Conservation (phyloP, 768 basidiomycete species). For the Trametes cinnabarina region DNA sequence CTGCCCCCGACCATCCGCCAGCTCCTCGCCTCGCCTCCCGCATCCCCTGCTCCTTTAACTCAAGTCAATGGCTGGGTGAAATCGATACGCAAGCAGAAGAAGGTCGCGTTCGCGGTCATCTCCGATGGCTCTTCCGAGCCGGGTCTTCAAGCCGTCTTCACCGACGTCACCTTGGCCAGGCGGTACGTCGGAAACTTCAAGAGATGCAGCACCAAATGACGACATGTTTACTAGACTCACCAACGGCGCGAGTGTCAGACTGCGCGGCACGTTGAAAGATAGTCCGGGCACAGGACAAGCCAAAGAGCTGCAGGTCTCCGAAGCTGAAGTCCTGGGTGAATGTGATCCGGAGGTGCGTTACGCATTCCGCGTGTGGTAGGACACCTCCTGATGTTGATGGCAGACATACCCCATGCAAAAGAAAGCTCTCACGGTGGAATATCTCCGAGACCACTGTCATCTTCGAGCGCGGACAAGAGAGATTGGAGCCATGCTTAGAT, state of each 20-base stretch:
- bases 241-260: slow-evolving; percentile 54
- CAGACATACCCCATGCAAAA: slow-evolving; percentile 93
- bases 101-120: slow-evolving; percentile 79
- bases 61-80: slow-evolving; percentile 81
- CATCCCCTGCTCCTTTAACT: slow-evolving; percentile 21
- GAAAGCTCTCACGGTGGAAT: slow-evolving; percentile 72
- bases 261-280: slow-evolving; percentile 44
- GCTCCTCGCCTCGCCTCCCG: slow-evolving; percentile 30
- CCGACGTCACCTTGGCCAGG: slow-evolving; percentile 37
- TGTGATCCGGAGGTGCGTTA: slow-evolving; percentile 55
- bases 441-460: slow-evolving; percentile 84
- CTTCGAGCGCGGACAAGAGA: slow-evolving; percentile 78
- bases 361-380: background rate
- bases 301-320: slow-evolving; percentile 50
- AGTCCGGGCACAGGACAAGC: slow-evolving; percentile 52
- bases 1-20: slow-evolving; percentile 37
- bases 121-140: slow-evolving; percentile 73
- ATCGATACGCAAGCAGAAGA: slow-evolving; percentile 83
- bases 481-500: slow-evolving; percentile 71
- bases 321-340: slow-evolving; percentile 49
- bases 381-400: slow-evolving; percentile 18
- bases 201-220: background rate
- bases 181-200: slow-evolving; percentile 24
- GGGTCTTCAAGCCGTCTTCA: slow-evolving; percentile 79
- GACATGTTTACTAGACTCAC: slow-evolving; percentile 31